phyloP scores from a whole-genome alignment of 257 asterid species.

The Paraleonurus japonicus region DNA sequence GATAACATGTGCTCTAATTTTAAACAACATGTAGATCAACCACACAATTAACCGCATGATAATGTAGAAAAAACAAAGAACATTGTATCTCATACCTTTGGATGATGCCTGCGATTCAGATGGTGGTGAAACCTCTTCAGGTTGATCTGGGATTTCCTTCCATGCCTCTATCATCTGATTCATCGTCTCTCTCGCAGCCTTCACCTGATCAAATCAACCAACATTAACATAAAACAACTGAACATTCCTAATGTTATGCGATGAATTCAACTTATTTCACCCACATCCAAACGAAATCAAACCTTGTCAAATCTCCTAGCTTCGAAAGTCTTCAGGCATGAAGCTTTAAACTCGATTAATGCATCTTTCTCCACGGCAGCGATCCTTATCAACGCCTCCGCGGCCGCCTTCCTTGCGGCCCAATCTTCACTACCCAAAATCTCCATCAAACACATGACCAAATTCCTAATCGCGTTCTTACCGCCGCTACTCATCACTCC shows the following conservation, averaged over 20 bases:
- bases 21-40: constrained; percentile 5
- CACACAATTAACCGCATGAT: background rate
- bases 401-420: constrained; percentile 80
- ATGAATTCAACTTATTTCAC: background rate
- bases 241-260: background rate
- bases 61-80: background rate
- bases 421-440: constrained; percentile 72
- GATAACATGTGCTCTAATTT: background rate
- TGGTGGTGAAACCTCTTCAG: constrained; percentile 41
- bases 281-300: background rate
- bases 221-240: background rate
- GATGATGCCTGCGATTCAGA: constrained; percentile 44
- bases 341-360: constrained; percentile 51
- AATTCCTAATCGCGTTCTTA: constrained; percentile 39
- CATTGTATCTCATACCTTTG: constrained; percentile 42
- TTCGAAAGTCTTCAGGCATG: constrained; percentile 70
- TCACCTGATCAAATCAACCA: constrained; percentile 44
- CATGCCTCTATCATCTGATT: constrained; percentile 59
- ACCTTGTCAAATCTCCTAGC: constrained; percentile 86
- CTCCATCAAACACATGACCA: constrained; percentile 57
- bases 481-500: constrained; percentile 44
- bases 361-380: constrained; percentile 51
- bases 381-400: constrained; percentile 62
- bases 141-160: constrained; percentile 58
- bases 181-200: constrained; percentile 62